phyloP scores from a whole-genome alignment of 768 basidiomycete species.

The Suillus occidentalis region DNA sequence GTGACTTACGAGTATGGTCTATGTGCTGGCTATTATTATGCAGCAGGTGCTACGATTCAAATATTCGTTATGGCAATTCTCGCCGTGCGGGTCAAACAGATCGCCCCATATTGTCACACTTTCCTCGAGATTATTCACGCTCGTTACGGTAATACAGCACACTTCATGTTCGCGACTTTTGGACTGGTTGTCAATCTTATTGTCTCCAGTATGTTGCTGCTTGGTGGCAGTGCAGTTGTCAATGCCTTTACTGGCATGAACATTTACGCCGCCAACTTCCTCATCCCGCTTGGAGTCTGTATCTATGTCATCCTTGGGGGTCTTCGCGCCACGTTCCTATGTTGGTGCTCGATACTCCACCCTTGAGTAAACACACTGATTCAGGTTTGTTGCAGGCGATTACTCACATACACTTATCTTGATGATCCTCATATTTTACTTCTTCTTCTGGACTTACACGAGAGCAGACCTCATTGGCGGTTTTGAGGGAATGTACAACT shows the following conservation, averaged over 20 bases:
- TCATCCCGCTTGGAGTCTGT: constrained; percentile 42
- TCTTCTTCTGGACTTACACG: constrained; percentile 33
- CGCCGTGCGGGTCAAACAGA: constrained; percentile 32
- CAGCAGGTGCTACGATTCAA: constrained; percentile 28
- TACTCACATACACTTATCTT: constrained; percentile 38
- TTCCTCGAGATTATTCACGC: constrained; percentile 37
- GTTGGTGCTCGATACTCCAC: constrained; percentile 13
- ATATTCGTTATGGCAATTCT: constrained; percentile 27
- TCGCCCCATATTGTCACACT: constrained; percentile 36
- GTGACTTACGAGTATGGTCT: constrained; percentile 33
- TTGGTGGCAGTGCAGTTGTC: constrained; percentile 40
- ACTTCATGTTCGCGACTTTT: constrained; percentile 27
- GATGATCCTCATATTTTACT: constrained; percentile 35
- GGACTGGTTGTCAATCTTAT: constrained; percentile 28
- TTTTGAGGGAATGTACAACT: constrained; percentile 36
- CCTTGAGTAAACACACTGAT: background rate
- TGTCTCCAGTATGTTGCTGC: constrained; percentile 36
- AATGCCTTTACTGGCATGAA: constrained; percentile 42
- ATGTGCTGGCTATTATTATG: constrained; percentile 28
- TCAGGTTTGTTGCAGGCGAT: constrained; percentile 20
- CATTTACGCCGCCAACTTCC: constrained; percentile 38
- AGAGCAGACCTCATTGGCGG: constrained; percentile 37
- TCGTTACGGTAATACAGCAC: constrained; percentile 29
- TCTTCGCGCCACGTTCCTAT: constrained; percentile 34
- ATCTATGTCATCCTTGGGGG: constrained; percentile 39